phyloP scores from a whole-genome alignment of 2,329 filamentous ascomycete species.

The Teratosphaeria epicoccoides region DNA sequence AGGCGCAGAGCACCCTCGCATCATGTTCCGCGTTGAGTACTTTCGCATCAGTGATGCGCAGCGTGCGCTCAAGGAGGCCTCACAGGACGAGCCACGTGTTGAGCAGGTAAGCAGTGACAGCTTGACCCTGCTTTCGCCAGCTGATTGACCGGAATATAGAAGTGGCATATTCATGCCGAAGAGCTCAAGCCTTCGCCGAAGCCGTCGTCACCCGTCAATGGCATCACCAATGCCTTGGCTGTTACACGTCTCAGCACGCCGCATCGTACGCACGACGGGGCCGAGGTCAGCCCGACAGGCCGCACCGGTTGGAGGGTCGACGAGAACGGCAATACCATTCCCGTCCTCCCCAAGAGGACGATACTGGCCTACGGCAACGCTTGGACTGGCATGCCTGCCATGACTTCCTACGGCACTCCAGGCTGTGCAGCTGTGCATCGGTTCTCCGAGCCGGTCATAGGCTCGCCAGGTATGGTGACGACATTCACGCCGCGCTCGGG shows the following conservation, averaged over 20 bases:
- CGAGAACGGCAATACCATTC: conserved; percentile 4
- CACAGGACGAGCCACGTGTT: conserved; percentile 2
- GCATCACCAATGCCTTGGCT: not conserved
- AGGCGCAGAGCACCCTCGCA: conserved; percentile 4
- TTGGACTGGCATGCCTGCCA: not conserved
- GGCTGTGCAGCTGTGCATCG: not conserved
- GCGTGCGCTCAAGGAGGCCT: conserved; percentile 6
- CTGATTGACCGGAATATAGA: conserved; percentile 6
- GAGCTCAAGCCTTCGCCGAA: not conserved
- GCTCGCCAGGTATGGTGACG: not conserved
- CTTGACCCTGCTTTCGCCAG: not conserved
- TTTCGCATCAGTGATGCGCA: conserved; percentile 15
- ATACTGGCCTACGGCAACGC: not conserved
- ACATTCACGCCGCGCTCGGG: not conserved
- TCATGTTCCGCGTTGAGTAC: conserved; percentile 22
- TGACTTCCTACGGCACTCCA: not conserved
- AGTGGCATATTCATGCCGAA: conserved; percentile 1
- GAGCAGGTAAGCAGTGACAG: conserved; percentile 11
- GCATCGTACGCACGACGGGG: not conserved
- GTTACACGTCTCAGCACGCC: conserved; percentile 2
- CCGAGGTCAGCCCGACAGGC: conserved; percentile 15
- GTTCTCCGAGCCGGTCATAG: not conserved
- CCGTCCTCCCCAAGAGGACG: not conserved
- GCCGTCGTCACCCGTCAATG: not conserved
- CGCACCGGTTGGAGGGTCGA: conserved; percentile 18